phyloP scores from a whole-genome alignment of 148 eudicot genomes.

The Heliosperma pusillum region DNA sequence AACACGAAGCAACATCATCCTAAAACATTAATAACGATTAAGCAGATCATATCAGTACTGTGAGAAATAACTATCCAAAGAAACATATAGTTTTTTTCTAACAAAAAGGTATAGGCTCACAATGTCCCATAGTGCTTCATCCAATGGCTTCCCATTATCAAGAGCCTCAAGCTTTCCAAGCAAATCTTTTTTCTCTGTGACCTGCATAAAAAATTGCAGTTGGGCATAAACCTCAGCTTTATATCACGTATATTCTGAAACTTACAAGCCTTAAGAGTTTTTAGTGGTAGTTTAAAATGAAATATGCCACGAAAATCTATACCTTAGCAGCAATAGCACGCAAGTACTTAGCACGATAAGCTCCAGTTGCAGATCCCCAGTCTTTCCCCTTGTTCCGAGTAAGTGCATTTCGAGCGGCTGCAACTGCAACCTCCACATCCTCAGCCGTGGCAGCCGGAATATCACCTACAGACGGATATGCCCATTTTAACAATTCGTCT shows the following conservation, averaged over 20 bases:
- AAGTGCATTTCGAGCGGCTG: slow-evolving; percentile 75
- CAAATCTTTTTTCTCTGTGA: slow-evolving; percentile 64
- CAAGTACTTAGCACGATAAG: slow-evolving; percentile 86
- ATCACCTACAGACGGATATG: slow-evolving; percentile 45
- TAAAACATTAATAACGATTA: slow-evolving; percentile 29
- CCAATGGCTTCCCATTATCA: slow-evolving; percentile 85
- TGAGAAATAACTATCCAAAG: neutral
- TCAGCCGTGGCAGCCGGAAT: slow-evolving; percentile 93
- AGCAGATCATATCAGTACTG: slow-evolving; percentile 9
- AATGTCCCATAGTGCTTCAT: slow-evolving; percentile 93
- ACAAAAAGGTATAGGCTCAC: slow-evolving; percentile 34
- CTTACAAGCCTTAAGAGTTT: neutral
- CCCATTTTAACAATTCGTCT: neutral
- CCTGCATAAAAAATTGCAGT: slow-evolving; percentile 36
- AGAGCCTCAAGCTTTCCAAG: slow-evolving; percentile 76
- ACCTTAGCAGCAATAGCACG: slow-evolving; percentile 96
- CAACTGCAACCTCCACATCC: slow-evolving; percentile 86
- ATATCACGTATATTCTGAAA: neutral
- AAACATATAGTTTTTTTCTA: neutral
- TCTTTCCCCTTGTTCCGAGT: slow-evolving; percentile 57
- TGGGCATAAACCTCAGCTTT: neutral
- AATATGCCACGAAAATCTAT: slow-evolving; percentile 1
- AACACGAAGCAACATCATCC: slow-evolving; percentile 97
- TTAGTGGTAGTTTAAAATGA: too few species aligned
- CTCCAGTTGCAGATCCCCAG: slow-evolving; percentile 85